phyloP scores from a whole-genome alignment of 1,284 basidiomycete species.

The Tilletia indica region DNA sequence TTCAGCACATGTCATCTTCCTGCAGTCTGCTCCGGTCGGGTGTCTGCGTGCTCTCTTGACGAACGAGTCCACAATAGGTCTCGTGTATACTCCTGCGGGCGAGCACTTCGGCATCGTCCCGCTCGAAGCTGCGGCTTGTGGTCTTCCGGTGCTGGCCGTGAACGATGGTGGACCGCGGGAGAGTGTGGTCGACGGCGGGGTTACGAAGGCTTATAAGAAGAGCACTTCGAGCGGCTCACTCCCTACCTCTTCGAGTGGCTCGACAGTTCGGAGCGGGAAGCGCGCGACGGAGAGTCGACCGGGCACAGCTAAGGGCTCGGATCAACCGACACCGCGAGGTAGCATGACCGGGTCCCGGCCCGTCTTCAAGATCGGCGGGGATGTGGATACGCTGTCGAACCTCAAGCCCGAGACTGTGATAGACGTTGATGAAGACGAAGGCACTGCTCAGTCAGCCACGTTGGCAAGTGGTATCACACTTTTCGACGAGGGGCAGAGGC shows the following conservation, averaged over 20 bases:
- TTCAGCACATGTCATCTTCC: conserved; percentile 37
- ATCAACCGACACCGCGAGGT: neutral
- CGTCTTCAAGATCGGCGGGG: neutral
- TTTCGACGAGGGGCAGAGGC: conserved; percentile 4
- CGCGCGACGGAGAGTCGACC: conserved; percentile 5
- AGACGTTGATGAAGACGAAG: conserved; percentile 1
- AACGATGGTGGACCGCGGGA: conserved; percentile 89
- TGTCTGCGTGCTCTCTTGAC: conserved; percentile 44
- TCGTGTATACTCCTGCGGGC: conserved; percentile 90
- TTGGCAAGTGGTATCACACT: neutral
- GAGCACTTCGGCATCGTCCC: conserved; percentile 98
- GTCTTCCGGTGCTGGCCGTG: conserved; percentile 83
- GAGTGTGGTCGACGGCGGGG: conserved; percentile 68
- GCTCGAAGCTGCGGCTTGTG: conserved; percentile 89
- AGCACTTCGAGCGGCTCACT: conserved; percentile 5
- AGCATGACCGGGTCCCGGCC: conserved; percentile 13
- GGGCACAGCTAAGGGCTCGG: neutral
- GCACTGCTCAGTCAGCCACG: neutral
- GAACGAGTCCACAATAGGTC: conserved; percentile 37
- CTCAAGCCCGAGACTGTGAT: neutral
- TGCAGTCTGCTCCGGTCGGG: conserved; percentile 45
- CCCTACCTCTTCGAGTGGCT: neutral
- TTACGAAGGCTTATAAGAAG: neutral
- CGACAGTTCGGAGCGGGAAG: conserved; percentile 1
- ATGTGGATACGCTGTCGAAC: conserved; percentile 1